Conservation (phyloP, 148 eudicot genomes). For the Euryodendron excelsum region DNA sequence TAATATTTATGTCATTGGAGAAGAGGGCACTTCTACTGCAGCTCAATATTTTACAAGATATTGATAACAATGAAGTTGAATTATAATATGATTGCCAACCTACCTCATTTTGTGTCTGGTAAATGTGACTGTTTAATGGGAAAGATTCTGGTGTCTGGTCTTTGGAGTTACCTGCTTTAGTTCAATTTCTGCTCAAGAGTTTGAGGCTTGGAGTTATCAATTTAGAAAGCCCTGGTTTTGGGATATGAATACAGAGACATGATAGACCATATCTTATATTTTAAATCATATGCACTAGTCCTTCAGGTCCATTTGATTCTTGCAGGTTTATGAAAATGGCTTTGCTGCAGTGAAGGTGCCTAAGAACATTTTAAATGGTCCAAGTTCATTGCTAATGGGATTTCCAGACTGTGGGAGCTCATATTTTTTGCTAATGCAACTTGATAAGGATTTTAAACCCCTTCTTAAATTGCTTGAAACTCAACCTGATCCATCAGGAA, state of each 20-base stretch:
- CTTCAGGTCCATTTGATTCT: constrained; percentile 1
- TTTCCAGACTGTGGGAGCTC: constrained; percentile 85
- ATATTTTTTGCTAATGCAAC: constrained; percentile 78
- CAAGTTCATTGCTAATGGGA: constrained; percentile 71
- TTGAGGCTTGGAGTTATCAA: not conserved
- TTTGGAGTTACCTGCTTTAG: not conserved
- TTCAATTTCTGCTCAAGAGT: not conserved
- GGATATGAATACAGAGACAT: not conserved
- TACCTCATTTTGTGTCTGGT: not conserved
- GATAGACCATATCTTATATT: not conserved
- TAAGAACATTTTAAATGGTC: constrained; percentile 56
- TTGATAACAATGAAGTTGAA: not conserved
- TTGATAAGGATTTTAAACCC: constrained; percentile 78
- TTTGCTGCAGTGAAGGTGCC: constrained; percentile 64
- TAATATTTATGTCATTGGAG: too few species aligned
- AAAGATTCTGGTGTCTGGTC: not conserved
- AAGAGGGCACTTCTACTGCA: too few species aligned
- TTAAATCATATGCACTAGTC: not conserved
- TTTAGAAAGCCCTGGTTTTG: not conserved
- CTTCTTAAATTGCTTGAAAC: constrained; percentile 74
- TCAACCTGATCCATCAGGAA: constrained; percentile 52
- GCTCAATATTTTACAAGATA: not conserved
- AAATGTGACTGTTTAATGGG: not conserved
- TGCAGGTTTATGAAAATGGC: constrained; percentile 86
- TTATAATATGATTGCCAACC: not conserved